Evolutionary conservation across 768 basidiomycete genomes (phyloP), one percentile per base, ranked within the genome.

Genomic region (Boletus tomentosulus): DNA sequence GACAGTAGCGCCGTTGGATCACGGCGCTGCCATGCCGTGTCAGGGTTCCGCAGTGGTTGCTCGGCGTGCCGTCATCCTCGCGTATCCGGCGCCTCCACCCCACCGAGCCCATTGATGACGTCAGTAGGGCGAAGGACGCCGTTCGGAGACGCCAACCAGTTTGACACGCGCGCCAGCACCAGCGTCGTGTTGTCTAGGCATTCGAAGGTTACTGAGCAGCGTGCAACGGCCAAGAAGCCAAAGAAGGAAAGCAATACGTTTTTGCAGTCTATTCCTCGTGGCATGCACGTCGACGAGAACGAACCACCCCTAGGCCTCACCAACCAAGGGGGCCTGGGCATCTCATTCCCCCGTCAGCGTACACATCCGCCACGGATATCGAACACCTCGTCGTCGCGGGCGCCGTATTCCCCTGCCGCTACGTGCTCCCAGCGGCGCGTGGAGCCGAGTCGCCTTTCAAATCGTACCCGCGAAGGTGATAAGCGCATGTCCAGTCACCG

Each of bases 41-140:
- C 53, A 24, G 60, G 48, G 52, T 67, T 68, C 58, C 66, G 66
- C 6, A 68, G 62, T 55, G 66, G 66, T 44, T 67, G 66, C 54
- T 48, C 56, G 6, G 64, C 66, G 11, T 68, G 66, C 57, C 62
- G 59, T 47, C 64, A 62, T 19, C 55, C 49, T 44, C 66, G 64
- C 30, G 15, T 53, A 19, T 59, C 58, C 10, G 38, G 42, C 38
- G 35, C 54, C 38, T 61, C 56, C 15, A 6, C 51, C 16, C 63
- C 57, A n/a, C 39, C 52, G 22, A 63, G 42, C 30, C 57, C 56
- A 43, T 48, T 12, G 13, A 47, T 38, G 28, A 9, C n/a, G 6
- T 30, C 42, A 19, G 24, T 46, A 8, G 53, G 49, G 24, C 48
- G 22, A 10, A 28, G 22, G 31, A 45, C 30, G 35, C 56, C 51